These are phyloP conservation scores for Centella asiatica DNA, from an alignment of 129 eudicot genomes.

Conservation along the genomic window DNA sequence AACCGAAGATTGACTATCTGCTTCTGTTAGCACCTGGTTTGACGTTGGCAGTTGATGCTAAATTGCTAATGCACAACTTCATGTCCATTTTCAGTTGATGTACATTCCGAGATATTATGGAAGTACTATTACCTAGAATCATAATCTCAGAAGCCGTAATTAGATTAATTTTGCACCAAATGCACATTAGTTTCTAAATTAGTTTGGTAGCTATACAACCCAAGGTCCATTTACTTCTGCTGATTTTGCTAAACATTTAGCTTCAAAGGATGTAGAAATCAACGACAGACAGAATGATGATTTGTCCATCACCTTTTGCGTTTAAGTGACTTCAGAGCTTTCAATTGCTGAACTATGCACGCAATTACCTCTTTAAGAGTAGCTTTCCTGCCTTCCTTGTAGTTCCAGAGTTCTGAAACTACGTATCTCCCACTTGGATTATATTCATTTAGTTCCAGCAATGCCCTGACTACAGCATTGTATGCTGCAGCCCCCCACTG, in stretches of 20 bases:
- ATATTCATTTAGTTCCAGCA: constrained; percentile 57
- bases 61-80: no score
- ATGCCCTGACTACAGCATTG: constrained; percentile 40
- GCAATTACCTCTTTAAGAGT: constrained; percentile 46
- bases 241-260: background rate
- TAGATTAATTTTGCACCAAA: background rate
- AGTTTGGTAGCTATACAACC: background rate
- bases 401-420: constrained; percentile 68
- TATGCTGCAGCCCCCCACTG: constrained; percentile 49
- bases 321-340: constrained; percentile 33
- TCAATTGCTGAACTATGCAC: constrained; percentile 40
- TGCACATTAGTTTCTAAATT: background rate
- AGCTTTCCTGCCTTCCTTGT: constrained; percentile 55
- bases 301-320: constrained; percentile 32
- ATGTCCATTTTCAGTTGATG: no score
- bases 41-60: no score
- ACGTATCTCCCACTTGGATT: constrained; percentile 66
- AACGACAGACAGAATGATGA: background rate
- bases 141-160: background rate
- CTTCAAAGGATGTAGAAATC: no score
- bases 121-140: no score
- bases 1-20: no score
- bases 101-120: no score
- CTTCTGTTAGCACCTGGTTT: no score
- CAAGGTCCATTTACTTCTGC: background rate